Evolutionary conservation across 1,139 yeast genomes (phyloP).

Genomic region (Protomyces arabidopsidicola): DNA sequence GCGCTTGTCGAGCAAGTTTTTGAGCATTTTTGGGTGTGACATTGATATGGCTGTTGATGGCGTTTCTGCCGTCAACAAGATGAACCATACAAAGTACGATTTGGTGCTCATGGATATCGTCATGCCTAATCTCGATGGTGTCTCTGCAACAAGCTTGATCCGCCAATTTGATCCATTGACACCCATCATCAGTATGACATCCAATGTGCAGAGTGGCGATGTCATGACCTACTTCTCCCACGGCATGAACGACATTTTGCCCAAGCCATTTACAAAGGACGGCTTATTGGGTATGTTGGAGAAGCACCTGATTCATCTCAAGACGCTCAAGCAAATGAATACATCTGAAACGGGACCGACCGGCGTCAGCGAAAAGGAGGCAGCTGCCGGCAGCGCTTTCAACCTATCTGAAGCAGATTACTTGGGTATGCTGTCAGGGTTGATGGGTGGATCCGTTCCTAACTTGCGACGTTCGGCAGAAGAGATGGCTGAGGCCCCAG

Average conservation of each 20-base stretch:
- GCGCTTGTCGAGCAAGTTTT: conserved; percentile 51
- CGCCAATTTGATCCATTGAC: conserved; percentile 76
- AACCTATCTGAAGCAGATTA: conserved; percentile 21
- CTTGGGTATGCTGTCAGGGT: conserved; percentile 25
- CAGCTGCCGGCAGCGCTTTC: not conserved
- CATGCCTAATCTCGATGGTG: conserved; percentile 92
- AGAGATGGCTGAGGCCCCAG: not conserved
- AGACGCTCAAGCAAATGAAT: conserved; percentile 40
- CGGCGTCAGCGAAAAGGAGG: not conserved
- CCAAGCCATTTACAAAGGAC: conserved; percentile 86
- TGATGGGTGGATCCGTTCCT: conserved; percentile 5
- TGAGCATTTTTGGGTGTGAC: conserved; percentile 83
- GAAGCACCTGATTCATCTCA: conserved; percentile 51
- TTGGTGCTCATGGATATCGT: conserved; percentile 88
- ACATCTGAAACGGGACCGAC: conserved; percentile 40
- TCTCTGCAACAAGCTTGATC: conserved; percentile 82
- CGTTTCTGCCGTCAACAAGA: conserved; percentile 73
- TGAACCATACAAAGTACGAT: conserved; percentile 52
- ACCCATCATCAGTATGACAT: conserved; percentile 93
- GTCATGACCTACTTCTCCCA: conserved; percentile 74
- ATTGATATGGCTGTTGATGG: conserved; percentile 94
- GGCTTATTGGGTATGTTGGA: conserved; percentile 71
- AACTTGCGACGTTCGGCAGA: not conserved
- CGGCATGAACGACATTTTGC: conserved; percentile 82
- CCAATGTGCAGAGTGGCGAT: conserved; percentile 76